A percentile compares a stretch with the other conserved stretches of the same genome.
phyloP scores from a whole-genome alignment of 2,329 filamentous ascomycete genomes.

The Colletotrichum theobromicola region DNA sequence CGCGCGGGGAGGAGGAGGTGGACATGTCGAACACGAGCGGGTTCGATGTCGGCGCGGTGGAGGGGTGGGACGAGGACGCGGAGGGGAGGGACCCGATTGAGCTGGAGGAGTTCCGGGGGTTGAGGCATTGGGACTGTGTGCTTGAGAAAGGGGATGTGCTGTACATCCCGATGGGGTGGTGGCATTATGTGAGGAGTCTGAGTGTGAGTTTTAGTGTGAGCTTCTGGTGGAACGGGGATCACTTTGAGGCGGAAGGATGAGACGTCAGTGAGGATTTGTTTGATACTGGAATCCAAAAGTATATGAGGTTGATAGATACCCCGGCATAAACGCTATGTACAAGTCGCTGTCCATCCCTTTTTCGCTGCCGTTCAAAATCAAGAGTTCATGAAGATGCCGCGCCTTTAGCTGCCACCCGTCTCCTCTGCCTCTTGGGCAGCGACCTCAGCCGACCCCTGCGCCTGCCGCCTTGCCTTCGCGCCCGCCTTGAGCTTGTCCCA shows the following conservation, averaged over 20 bases:
- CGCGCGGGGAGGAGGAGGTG: constrained; percentile 77
- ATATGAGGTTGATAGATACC: background rate
- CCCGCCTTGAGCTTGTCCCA: constrained; percentile 68
- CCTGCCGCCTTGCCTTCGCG: constrained; percentile 59
- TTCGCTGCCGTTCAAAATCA: background rate
- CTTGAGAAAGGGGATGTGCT: constrained; percentile 82
- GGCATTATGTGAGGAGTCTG: constrained; percentile 92
- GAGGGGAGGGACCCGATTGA: constrained; percentile 37
- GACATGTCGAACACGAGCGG: constrained; percentile 92
- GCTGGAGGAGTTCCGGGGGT: constrained; percentile 55
- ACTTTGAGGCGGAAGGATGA: background rate
- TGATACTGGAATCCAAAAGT: background rate
- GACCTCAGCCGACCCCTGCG: constrained; percentile 39
- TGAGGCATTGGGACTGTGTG: constrained; percentile 77
- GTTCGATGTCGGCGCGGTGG: constrained; percentile 75
- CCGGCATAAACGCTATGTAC: background rate
- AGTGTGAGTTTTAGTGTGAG: constrained; percentile 92
- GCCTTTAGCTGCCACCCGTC: background rate
- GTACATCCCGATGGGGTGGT: constrained; percentile 94
- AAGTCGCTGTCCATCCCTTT: background rate
- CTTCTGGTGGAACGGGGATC: constrained; percentile 82
- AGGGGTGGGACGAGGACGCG: constrained; percentile 59
- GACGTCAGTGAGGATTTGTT: background rate
- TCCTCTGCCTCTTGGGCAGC: constrained; percentile 35
- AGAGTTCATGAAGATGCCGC: background rate